phyloP scores from a whole-genome alignment of 208 protist genomes.

The Borovskyia barvae region DNA sequence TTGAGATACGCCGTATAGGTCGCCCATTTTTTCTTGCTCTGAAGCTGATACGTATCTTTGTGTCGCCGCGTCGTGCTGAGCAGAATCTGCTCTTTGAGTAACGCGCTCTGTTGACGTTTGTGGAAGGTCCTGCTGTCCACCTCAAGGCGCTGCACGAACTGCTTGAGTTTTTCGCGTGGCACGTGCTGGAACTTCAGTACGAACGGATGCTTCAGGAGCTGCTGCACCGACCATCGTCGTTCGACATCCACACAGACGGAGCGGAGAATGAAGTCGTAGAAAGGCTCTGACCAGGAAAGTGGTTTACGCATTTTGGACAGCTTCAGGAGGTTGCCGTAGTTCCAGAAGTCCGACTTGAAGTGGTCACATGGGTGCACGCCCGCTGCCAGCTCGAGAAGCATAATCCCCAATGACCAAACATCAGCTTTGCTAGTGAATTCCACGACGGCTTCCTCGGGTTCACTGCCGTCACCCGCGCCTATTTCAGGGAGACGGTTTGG shows the following conservation, averaged over 20 bases:
- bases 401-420: slow-evolving; percentile 88
- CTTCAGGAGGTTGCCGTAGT: slow-evolving; percentile 69
- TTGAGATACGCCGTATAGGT: slow-evolving; percentile 69
- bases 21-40: slow-evolving; percentile 66
- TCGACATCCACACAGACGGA: slow-evolving; percentile 47
- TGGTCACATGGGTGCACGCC: slow-evolving; percentile 75
- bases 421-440: slow-evolving; percentile 80
- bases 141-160: slow-evolving; percentile 75
- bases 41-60: slow-evolving; percentile 52
- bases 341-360: slow-evolving; percentile 91
- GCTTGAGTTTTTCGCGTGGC: slow-evolving; percentile 63
- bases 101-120: slow-evolving; percentile 58
- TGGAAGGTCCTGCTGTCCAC: slow-evolving; percentile 70
- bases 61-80: slow-evolving; percentile 63
- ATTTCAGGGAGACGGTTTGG: slow-evolving; percentile 11
- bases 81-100: slow-evolving; percentile 72
- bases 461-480: background rate
- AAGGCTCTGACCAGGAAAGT: slow-evolving; percentile 60
- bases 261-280: slow-evolving; percentile 83
- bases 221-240: slow-evolving; percentile 57
- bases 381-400: slow-evolving; percentile 73
- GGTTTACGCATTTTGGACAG: slow-evolving; percentile 83
- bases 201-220: slow-evolving; percentile 79
- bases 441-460: slow-evolving; percentile 34
- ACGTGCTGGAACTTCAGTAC: slow-evolving; percentile 61